A percentile compares a stretch with the other conserved stretches of the same genome.
Conservation (phyloP, 2,329 filamentous ascomycete species). For the Beauveria bassiana region DNA sequence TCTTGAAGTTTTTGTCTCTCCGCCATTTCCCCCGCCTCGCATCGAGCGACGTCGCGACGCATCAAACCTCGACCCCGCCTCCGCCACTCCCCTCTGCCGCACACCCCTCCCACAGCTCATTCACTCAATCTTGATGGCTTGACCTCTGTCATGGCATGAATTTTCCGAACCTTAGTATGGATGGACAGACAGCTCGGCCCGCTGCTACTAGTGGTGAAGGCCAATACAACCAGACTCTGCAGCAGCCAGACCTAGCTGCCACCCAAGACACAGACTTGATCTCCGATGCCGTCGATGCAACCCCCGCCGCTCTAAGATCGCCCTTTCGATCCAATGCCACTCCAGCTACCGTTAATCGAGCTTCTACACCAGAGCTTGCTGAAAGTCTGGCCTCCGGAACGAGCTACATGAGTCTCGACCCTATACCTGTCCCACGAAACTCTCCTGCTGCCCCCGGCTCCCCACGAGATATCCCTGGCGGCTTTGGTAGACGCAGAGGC, state of each 20-base stretch:
- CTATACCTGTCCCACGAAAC: constrained; percentile 9
- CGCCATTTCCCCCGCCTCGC: not conserved
- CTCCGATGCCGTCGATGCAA: not conserved
- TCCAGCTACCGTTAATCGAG: not conserved
- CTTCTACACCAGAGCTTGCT: constrained; percentile 3
- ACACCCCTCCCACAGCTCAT: not conserved
- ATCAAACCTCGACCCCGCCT: not conserved
- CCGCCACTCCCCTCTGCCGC: not conserved
- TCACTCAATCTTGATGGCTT: not conserved
- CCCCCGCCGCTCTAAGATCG: not conserved
- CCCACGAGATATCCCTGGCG: constrained; percentile 24
- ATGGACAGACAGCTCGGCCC: constrained; percentile 8
- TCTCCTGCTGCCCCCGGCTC: constrained; percentile 24
- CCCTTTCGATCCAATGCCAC: constrained; percentile 6
- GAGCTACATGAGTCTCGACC: constrained; percentile 1
- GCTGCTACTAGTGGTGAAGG: not conserved
- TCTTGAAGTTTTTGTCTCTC: not conserved
- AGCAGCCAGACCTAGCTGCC: not conserved
- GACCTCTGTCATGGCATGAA: constrained; percentile 8
- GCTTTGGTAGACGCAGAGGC: constrained; percentile 45
- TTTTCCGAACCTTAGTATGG: not conserved
- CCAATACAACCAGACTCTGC: not conserved
- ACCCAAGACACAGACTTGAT: not conserved
- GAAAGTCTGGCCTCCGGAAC: not conserved
- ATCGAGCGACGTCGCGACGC: not conserved